Conservation (phyloP, 2,329 filamentous ascomycete species). For the Ceratocystis huliohia region DNA sequence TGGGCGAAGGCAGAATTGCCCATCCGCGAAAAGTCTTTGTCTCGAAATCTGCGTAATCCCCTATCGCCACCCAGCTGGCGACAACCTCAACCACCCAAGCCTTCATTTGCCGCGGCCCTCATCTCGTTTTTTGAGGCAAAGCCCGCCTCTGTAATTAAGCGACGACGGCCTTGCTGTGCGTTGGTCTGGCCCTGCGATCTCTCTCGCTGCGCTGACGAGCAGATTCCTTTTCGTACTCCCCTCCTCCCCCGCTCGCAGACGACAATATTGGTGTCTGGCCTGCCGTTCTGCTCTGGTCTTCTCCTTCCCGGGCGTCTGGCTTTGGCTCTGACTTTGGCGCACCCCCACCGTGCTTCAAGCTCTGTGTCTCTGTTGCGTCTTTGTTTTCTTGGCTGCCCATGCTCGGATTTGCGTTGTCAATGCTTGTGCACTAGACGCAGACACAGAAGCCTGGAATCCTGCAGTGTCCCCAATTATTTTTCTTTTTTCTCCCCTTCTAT, state of each 20-base stretch:
- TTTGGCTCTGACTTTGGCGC: neutral
- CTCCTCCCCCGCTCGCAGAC: neutral
- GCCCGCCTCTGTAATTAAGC: neutral
- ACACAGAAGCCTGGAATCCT: slow-evolving; percentile 4
- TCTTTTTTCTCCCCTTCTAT: neutral
- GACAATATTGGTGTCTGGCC: neutral
- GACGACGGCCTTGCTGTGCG: neutral
- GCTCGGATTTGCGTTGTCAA: slow-evolving; percentile 10
- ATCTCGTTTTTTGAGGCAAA: slow-evolving; percentile 2
- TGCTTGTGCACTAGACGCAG: neutral
- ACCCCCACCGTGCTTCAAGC: neutral
- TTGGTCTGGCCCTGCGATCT: neutral
- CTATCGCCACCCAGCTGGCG: neutral
- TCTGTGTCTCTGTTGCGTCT: neutral
- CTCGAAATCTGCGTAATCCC: neutral
- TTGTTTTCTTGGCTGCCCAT: slow-evolving; percentile 4
- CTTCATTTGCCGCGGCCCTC: neutral
- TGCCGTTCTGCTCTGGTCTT: neutral
- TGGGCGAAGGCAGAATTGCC: neutral
- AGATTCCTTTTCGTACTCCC: neutral
- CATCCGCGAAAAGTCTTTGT: neutral
- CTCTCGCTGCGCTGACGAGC: neutral
- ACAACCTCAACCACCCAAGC: neutral
- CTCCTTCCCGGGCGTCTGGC: neutral
- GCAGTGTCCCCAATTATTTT: neutral